Evolutionary conservation across 306 rosid species (phyloP).

Genomic region (Canavalia gladiata): DNA sequence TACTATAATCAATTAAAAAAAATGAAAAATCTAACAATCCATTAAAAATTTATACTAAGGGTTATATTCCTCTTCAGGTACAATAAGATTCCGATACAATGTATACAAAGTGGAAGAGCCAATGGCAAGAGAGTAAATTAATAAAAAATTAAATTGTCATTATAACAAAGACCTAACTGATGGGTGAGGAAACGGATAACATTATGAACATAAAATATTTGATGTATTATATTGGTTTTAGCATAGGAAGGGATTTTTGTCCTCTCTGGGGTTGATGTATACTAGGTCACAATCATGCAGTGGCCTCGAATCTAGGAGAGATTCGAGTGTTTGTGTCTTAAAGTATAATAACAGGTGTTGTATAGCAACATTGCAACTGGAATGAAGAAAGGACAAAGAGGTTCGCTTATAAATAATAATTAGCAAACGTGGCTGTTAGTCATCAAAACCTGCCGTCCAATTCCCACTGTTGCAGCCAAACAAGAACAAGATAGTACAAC

Average conservation of each 20-base stretch:
- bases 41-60: background rate
- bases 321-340: slow-evolving; percentile 51
- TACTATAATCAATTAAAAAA: background rate
- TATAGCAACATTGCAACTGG: slow-evolving; percentile 21
- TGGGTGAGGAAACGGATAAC: slow-evolving; percentile 48
- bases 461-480: background rate
- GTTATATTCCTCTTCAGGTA: background rate
- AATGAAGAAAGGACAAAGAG: slow-evolving; percentile 35
- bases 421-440: slow-evolving; percentile 46
- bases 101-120: background rate
- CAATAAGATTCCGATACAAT: slow-evolving; percentile 10
- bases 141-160: slow-evolving; percentile 6
- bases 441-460: slow-evolving; percentile 46
- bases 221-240: slow-evolving; percentile 43
- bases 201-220: slow-evolving; percentile 42
- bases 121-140: slow-evolving; percentile 34
- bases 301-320: slow-evolving; percentile 73
- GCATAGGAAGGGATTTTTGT: slow-evolving; percentile 55
- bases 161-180: slow-evolving; percentile 36
- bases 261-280: slow-evolving; percentile 52
- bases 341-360: slow-evolving; percentile 2
- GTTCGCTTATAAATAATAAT: slow-evolving; percentile 21
- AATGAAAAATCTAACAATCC: background rate
- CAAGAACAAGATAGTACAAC: background rate
- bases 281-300: slow-evolving; percentile 60